A percentile compares a stretch with the other conserved stretches of the same genome.
Conservation (phyloP, 176 grass and related monocot genomes). For the Triticum dicoccoides region DNA sequence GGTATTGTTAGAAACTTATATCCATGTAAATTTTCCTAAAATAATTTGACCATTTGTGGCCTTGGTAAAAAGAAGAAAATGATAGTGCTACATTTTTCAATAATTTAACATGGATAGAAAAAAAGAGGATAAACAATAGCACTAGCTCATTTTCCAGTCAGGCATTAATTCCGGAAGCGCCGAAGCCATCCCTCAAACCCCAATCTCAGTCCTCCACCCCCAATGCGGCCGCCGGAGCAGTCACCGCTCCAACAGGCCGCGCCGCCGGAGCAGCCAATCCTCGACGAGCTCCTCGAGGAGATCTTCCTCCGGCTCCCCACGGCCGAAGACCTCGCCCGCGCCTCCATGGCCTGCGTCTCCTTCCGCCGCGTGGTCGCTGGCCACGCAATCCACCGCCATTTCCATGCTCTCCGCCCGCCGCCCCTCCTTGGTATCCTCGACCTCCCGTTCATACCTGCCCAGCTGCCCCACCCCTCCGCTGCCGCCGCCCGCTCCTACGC, state of each 20-base stretch:
- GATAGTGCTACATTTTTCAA: too few species aligned
- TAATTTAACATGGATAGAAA: too few species aligned
- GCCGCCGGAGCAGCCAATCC: not conserved
- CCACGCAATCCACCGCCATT: not conserved
- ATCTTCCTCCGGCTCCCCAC: not conserved
- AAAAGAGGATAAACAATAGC: too few species aligned
- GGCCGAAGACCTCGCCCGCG: not conserved
- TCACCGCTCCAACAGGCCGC: too few species aligned
- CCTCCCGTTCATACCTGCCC: not conserved
- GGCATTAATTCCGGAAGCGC: too few species aligned
- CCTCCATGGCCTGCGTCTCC: not conserved
- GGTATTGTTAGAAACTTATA: too few species aligned
- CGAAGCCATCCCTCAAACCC: too few species aligned
- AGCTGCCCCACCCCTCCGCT: not conserved
- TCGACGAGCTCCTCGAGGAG: not conserved
- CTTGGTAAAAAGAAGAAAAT: too few species aligned
- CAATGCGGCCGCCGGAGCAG: not conserved
- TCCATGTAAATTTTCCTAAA: too few species aligned
- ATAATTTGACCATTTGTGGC: too few species aligned
- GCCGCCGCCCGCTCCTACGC: not conserved
- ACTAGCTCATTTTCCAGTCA: too few species aligned
- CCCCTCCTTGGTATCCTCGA: not conserved
- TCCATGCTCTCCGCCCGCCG: not conserved
- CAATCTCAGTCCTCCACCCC: not conserved
- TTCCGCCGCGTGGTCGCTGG: not conserved